phyloP scores from a whole-genome alignment of 108 stramenopile genomes.

The Epithemia pelagica region DNA sequence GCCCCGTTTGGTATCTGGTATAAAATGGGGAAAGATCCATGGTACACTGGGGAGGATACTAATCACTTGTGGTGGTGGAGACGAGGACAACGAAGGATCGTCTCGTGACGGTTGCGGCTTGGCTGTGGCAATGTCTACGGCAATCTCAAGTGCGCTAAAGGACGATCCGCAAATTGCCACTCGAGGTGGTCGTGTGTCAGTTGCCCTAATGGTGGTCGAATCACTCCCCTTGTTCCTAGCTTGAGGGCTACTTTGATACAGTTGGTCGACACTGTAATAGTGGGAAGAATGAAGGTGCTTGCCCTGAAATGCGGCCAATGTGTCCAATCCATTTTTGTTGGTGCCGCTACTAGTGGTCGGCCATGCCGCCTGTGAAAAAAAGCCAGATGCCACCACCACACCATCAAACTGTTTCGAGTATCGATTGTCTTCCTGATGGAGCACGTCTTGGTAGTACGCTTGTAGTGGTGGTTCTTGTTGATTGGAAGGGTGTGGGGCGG shows the following conservation, averaged over 20 bases:
- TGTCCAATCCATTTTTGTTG: background rate
- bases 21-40: background rate
- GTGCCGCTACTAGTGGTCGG: slow-evolving; percentile 20
- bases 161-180: slow-evolving; percentile 55
- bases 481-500: background rate
- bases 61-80: background rate
- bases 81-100: background rate
- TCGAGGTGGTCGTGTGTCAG: slow-evolving; percentile 25
- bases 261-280: background rate
- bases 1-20: background rate
- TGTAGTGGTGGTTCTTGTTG: background rate
- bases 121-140: slow-evolving; percentile 37
- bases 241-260: background rate
- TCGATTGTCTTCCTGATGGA: slow-evolving; percentile 16
- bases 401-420: slow-evolving; percentile 45
- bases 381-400: slow-evolving; percentile 58
- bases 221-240: background rate
- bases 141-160: slow-evolving; percentile 61
- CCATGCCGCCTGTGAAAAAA: slow-evolving; percentile 47
- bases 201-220: background rate
- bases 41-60: background rate
- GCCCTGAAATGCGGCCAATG: too few species aligned
- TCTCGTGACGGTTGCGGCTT: slow-evolving; percentile 38
- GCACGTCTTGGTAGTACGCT: background rate
- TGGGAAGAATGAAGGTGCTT: background rate